Evolutionary conservation across 1,284 basidiomycete species (phyloP).

Genomic region (Golubevia sp.): DNA sequence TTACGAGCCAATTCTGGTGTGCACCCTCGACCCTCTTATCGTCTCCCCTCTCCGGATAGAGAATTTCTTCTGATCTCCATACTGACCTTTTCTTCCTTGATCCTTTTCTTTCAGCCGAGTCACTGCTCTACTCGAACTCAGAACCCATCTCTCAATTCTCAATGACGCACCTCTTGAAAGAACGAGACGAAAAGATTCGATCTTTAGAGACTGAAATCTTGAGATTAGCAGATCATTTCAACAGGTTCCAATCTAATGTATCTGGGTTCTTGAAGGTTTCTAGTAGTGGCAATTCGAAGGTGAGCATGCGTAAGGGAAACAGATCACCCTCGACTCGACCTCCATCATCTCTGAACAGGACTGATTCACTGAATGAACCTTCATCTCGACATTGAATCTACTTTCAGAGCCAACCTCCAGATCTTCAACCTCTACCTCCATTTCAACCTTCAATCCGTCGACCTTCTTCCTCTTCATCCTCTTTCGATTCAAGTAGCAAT

Average conservation of each 20-base stretch:
- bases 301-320: too few relatives aligned
- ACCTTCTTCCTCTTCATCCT: conserved; percentile 6
- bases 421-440: too few relatives aligned
- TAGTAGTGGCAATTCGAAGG: background rate
- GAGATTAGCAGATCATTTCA: conserved; percentile 37
- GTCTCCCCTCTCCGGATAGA: too few relatives aligned
- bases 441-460: background rate
- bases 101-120: background rate
- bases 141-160: background rate
- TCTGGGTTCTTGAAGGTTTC: conserved; percentile 25
- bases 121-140: conserved; percentile 1
- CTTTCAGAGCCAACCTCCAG: too few relatives aligned
- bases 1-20: too few relatives aligned
- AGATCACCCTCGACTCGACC: conserved; percentile 18
- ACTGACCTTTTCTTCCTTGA: too few relatives aligned
- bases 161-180: conserved; percentile 2
- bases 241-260: conserved; percentile 44
- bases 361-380: conserved; percentile 24
- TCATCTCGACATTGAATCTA: conserved; percentile 12
- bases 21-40: too few relatives aligned
- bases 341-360: conserved; percentile 22
- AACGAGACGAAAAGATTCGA: conserved; percentile 50
- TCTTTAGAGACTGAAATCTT: conserved; percentile 47
- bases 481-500: background rate
- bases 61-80: too few relatives aligned